Base-by-base conservation (phyloP, 2,329 filamentous ascomycete genomes). In the Fusarium sororula region DNA sequence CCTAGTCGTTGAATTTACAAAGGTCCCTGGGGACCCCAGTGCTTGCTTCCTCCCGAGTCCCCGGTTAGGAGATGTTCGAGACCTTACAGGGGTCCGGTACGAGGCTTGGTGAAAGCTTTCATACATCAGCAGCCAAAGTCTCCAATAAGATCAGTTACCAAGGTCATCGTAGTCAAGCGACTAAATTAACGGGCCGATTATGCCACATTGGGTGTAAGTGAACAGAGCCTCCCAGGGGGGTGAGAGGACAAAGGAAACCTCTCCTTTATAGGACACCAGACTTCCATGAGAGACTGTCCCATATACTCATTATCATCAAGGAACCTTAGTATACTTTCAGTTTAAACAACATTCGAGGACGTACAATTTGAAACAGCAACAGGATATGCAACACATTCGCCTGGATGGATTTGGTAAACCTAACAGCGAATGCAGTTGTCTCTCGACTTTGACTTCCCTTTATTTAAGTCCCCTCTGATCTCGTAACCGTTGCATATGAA, bases 351-450 rank as follows among this genome's bases (percentile, higher is more conserved):
- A 13, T 30, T 12, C 10, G 28, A 7, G 3, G 7, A 32, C 5
- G 22, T 9, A n/a, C 22, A 13, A 3, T 13, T 1, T 6, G 5
- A 32, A n/a, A 15, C 7, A 4, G 10, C 7, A 3, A n/a, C 9
- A 18, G 22, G 9, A 50, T 28, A n/a, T n/a, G 15, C 3, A 13
- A 32, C 7, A n/a, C 2, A 6, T 18, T n/a, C 11, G 15, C 30
- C n/a, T 3, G 5, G 20, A 32, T 17, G 30, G 20, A n/a, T 32
- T n/a, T 30, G 5, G 20, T 12, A 30, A 8, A 17, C 10, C 7
- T 30, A 13, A 10, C 10, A 30, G 30, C 7, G 15, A n/a, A 50
- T 12, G 28, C 5, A 30, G 10, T 12, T 30, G 15, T n/a, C 10
- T 50, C 14, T 48, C 20, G 20, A 5, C 26, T 22, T n/a, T 9